Evolutionary conservation across 768 basidiomycete genomes (phyloP).

Genomic region (Boletus barrowsii): DNA sequence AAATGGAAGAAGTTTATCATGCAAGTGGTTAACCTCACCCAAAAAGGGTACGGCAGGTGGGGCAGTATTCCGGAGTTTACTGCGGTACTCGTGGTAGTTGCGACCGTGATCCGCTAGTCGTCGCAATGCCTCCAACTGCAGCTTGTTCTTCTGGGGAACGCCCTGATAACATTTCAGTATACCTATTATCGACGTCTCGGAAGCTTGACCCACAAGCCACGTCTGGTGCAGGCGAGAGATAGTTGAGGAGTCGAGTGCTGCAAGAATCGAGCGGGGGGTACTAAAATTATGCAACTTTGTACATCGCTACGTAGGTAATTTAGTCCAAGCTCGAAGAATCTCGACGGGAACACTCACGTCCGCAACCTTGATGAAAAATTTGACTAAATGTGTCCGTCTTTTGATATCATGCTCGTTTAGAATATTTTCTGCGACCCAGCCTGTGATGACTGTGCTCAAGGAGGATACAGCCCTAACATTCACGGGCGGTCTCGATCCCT

Average conservation of each 20-base stretch:
- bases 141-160: constrained; percentile 79
- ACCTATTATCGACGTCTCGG: neutral
- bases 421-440: constrained; percentile 95
- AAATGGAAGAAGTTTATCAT: neutral
- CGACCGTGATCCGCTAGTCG: constrained; percentile 88
- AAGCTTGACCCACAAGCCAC: constrained; percentile 70
- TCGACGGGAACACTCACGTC: constrained; percentile 56
- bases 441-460: constrained; percentile 89
- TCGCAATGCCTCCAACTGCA: constrained; percentile 74
- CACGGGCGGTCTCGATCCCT: constrained; percentile 56
- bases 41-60: constrained; percentile 96
- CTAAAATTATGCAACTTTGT: constrained; percentile 83
- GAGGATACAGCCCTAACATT: constrained; percentile 84
- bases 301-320: constrained; percentile 61
- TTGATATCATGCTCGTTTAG: constrained; percentile 87
- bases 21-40: constrained; percentile 43
- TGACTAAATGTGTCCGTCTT: constrained; percentile 72
- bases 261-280: constrained; percentile 87
- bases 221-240: constrained; percentile 91
- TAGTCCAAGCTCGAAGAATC: constrained; percentile 7
- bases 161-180: constrained; percentile 47
- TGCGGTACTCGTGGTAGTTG: constrained; percentile 90
- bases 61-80: constrained; percentile 78
- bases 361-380: constrained; percentile 92
- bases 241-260: constrained; percentile 93